Evolutionary conservation across 1,284 basidiomycete species (phyloP), one percentile per base, ranked within the genome.

Genomic region (Mycena sp.): DNA sequence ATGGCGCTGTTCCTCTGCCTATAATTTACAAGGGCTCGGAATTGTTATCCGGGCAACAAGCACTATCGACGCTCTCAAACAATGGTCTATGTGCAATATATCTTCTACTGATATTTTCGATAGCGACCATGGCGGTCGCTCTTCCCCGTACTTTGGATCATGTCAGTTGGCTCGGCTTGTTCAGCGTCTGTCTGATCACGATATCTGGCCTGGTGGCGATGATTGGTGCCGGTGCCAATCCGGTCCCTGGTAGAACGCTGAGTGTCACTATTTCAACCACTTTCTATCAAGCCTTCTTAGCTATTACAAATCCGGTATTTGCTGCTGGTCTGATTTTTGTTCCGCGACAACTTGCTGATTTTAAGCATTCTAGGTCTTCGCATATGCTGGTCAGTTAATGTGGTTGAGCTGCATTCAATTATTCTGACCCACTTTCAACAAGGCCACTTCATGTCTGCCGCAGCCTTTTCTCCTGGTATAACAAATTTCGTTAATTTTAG

Each of bases 371-470:
- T 35, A 85, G 83, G 83, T 85, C 14, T 86, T 85, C 68, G 77
- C 84, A 16, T 86, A 85, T 71, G 83, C 84, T 59, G 83, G 83
- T 82, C 55, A 64, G 78, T 61, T 14, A 25, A 29, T 9, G n/a
- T 41, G 23, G 6, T 32, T 25, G 17, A 16, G 21, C 41, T 11
- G 44, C 46, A 3, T 1, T 26, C 0, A 35, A 4, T 25, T 40
- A 19, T 60, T 51, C 64, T 38, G 38, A 53, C 12, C 28, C 25
- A 1, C 44, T 38, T 38, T 28, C 44, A 44, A 17, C 44, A 55
- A 84, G 84, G 81, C 2, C 85, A 86, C 64, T 86, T 86, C 72
- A 84, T 86, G 85, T 84, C 70, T 23, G 79, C 41, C 21, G 14
- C 14, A n/a, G n/a, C n/a, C n/a, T 16, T 37, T 25, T 9, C 21